A percentile compares a stretch with the other conserved stretches of the same genome.
phyloP scores from a whole-genome alignment of 164 flowering plant genomes.

The grape (Vitis vinifera) region DNA sequence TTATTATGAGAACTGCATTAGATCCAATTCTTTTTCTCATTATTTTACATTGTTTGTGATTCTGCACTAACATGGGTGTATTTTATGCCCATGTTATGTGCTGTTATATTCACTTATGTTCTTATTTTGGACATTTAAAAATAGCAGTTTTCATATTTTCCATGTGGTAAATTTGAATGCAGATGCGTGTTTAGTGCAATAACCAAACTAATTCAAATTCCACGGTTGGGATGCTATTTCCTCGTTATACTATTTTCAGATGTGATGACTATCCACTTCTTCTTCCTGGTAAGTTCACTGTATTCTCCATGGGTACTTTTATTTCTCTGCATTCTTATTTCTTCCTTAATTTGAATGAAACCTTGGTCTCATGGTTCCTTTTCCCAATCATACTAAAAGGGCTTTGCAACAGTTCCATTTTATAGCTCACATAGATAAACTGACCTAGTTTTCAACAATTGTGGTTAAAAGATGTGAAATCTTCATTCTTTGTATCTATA shows the following conservation, averaged over 20 bases:
- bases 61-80: not conserved
- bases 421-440: too few species aligned
- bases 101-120: conserved; percentile 1
- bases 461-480: too few species aligned
- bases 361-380: not conserved
- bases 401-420: too few species aligned
- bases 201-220: conserved; percentile 68
- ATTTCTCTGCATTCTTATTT: too few species aligned
- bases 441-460: too few species aligned
- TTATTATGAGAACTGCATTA: not conserved
- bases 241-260: conserved; percentile 87
- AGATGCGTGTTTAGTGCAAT: conserved; percentile 93
- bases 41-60: too few species aligned
- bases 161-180: conserved; percentile 29
- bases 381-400: too few species aligned
- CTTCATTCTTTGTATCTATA: too few species aligned
- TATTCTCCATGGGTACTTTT: not conserved
- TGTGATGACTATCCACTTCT: conserved; percentile 97
- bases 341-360: not conserved
- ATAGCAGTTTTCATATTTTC: not conserved
- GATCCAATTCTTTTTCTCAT: too few species aligned
- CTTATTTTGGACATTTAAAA: not conserved
- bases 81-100: not conserved
- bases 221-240: conserved; percentile 87
- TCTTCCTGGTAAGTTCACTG: conserved; percentile 80